Evolutionary conservation across 1,139 yeast genomes (phyloP).

Genomic region (Lodderomyces margitis): DNA sequence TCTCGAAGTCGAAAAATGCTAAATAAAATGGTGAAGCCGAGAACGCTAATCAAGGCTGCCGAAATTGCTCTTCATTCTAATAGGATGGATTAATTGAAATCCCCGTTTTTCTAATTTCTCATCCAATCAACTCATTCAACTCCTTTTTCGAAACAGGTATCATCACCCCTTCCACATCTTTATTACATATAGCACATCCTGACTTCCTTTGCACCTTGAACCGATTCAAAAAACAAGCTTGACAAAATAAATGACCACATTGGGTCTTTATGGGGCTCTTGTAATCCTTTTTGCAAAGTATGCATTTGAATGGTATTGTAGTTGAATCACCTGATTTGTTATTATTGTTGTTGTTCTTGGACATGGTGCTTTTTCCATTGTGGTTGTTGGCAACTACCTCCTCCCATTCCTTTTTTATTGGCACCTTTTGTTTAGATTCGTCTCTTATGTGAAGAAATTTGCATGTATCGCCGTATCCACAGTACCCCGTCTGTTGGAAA

Average conservation of each 20-base stretch:
- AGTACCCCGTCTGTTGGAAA: slow-evolving; percentile 85
- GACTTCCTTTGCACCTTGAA: slow-evolving; percentile 40
- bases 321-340: too few species aligned
- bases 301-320: slow-evolving; percentile 58
- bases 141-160: slow-evolving; percentile 21
- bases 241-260: slow-evolving; percentile 71
- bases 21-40: neutral
- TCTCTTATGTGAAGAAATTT: slow-evolving; percentile 89
- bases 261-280: slow-evolving; percentile 56
- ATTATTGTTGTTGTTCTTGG: slow-evolving; percentile 18
- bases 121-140: slow-evolving; percentile 13
- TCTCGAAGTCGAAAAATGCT: neutral
- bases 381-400: slow-evolving; percentile 15
- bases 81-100: neutral
- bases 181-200: slow-evolving; percentile 56
- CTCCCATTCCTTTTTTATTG: slow-evolving; percentile 75
- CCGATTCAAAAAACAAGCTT: slow-evolving; percentile 55
- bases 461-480: slow-evolving; percentile 99
- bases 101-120: neutral
- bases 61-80: neutral
- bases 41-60: neutral
- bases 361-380: slow-evolving; percentile 18
- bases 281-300: slow-evolving; percentile 59
- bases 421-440: slow-evolving; percentile 75
- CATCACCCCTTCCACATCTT: slow-evolving; percentile 55